These are phyloP conservation scores for Pelargonium nanum DNA, from an alignment of 345 rosid species.

Conservation along the genomic window DNA sequence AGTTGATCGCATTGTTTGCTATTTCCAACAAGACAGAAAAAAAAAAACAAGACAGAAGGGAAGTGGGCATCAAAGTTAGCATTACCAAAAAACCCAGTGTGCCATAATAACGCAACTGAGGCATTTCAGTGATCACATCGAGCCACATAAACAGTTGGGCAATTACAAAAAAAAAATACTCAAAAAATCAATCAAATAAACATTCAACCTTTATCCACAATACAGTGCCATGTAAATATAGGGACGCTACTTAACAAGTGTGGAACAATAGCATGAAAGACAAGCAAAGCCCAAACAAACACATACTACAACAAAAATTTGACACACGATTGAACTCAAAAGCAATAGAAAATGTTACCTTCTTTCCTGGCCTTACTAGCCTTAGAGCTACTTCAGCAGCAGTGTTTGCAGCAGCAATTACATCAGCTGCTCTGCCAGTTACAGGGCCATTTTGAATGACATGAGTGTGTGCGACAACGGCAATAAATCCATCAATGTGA, in stretches of 20 bases:
- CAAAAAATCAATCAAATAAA: too few relatives aligned
- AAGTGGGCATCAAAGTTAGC: too few relatives aligned
- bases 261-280: background rate
- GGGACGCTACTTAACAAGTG: too few relatives aligned
- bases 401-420: slow-evolving; percentile 81
- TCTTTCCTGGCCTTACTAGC: slow-evolving; percentile 95
- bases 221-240: too few relatives aligned
- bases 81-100: too few relatives aligned
- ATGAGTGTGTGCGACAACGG: slow-evolving; percentile 84
- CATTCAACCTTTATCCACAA: too few relatives aligned
- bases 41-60: too few relatives aligned
- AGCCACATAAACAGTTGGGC: too few relatives aligned
- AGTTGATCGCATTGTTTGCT: background rate
- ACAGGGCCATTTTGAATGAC: slow-evolving; percentile 65
- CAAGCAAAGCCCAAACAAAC: background rate
- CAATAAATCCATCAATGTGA: slow-evolving; percentile 97
- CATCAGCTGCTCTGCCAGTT: slow-evolving; percentile 77
- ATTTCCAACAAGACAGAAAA: background rate
- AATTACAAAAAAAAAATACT: too few relatives aligned
- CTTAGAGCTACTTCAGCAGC: slow-evolving; percentile 98
- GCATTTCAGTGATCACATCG: too few relatives aligned
- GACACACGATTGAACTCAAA: too few relatives aligned
- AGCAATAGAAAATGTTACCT: slow-evolving; percentile 31
- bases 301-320: background rate
- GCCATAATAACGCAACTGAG: too few relatives aligned